Percentiles rank a stretch among this genome's conserved stretches.
Evolutionary conservation across 352 stramenopile genomes (phyloP).

Genomic region (Phytophthora parvispora): DNA sequence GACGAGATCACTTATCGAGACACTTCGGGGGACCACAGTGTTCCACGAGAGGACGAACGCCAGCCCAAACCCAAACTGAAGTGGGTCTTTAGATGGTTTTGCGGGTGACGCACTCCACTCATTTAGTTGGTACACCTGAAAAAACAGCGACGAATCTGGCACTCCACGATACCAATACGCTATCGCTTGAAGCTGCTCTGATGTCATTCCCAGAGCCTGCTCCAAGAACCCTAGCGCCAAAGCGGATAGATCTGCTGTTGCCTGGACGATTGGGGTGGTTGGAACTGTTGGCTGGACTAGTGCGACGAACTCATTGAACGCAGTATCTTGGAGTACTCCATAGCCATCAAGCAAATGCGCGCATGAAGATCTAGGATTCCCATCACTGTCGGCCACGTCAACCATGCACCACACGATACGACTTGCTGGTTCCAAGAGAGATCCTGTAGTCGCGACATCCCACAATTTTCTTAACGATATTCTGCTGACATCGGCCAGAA

Average conservation of each 20-base stretch:
- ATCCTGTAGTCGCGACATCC: constrained; percentile 43
- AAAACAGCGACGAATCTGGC: constrained; percentile 52
- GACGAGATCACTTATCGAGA: constrained; percentile 36
- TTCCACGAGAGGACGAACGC: constrained; percentile 48
- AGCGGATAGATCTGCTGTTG: constrained; percentile 44
- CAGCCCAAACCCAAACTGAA: constrained; percentile 60
- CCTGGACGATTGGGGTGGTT: constrained; percentile 16
- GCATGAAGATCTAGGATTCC: constrained; percentile 20
- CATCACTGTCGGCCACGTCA: constrained; percentile 13
- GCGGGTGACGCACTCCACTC: constrained; percentile 36
- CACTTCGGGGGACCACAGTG: constrained; percentile 27
- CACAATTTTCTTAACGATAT: constrained; percentile 51
- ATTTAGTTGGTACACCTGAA: constrained; percentile 50
- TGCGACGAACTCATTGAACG: constrained; percentile 35
- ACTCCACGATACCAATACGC: constrained; percentile 54
- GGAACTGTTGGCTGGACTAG: constrained; percentile 42
- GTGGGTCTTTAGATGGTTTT: constrained; percentile 33
- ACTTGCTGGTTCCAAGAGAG: constrained; percentile 56
- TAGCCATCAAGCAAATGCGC: constrained; percentile 53
- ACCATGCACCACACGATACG: constrained; percentile 63
- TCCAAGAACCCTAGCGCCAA: constrained; percentile 54
- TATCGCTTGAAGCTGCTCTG: constrained; percentile 37
- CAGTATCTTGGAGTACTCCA: constrained; percentile 31
- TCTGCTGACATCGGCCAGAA: constrained; percentile 11
- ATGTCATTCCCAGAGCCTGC: constrained; percentile 37